Evolutionary conservation across 176 grass and related monocot species (phyloP).

Genomic region (Hordeum vulgare): DNA sequence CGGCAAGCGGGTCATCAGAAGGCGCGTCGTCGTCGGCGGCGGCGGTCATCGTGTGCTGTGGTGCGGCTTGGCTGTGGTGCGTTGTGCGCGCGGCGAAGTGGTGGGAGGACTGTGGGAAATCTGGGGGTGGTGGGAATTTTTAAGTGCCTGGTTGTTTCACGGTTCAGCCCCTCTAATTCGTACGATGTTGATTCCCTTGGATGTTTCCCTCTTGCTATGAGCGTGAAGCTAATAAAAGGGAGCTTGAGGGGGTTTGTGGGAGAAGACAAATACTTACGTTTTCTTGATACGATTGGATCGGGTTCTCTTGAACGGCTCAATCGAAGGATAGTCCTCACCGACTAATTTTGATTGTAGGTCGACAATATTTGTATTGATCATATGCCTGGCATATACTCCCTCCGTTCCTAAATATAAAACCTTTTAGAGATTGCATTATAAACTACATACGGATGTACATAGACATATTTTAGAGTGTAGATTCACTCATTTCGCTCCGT

Average conservation of each 20-base stretch:
- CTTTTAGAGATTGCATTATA: no score
- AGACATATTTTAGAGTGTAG: no score
- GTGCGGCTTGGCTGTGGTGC: not conserved
- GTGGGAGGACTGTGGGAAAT: not conserved
- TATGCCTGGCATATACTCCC: no score
- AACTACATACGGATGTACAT: no score
- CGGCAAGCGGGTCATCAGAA: not conserved
- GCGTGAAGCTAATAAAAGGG: no score
- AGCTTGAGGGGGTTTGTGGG: not conserved
- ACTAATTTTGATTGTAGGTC: not conserved
- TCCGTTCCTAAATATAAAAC: no score
- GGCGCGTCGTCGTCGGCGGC: no score
- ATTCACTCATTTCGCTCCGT: no score
- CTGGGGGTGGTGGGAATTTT: not conserved
- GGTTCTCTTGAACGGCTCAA: not conserved
- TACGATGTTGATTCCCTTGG: rapidly evolving
- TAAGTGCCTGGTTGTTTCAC: not conserved
- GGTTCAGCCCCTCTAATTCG: rapidly evolving
- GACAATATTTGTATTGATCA: no score
- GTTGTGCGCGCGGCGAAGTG: not conserved
- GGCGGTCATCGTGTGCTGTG: not conserved
- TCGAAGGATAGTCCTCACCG: not conserved
- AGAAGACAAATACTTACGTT: not conserved
- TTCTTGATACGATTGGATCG: conserved; percentile 23
- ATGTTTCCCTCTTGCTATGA: rapidly evolving